Base-by-base conservation (phyloP, 2,329 filamentous ascomycete genomes). In the Microcyclosporella mali region DNA sequence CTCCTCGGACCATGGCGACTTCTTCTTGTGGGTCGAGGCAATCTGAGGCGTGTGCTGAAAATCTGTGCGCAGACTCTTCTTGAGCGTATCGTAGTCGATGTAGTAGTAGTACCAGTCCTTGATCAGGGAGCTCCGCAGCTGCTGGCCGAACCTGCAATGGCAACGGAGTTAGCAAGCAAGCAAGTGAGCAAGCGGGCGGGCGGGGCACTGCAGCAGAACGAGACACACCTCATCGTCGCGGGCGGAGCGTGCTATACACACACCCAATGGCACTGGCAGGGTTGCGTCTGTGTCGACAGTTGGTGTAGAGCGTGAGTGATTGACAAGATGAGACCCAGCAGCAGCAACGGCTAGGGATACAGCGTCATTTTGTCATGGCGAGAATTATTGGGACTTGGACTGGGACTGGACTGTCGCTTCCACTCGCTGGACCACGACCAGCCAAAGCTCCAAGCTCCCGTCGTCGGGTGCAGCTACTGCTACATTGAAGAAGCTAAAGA, bases 71-170 rank as follows among this genome's bases (percentile, higher is more conserved):
- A 98, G 81, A 53, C 88, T 82, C 55, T 78, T 75, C 71, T 98
- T 98, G 37, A 98, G 78, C 53, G 84, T 86, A 65, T 95, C 89
- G 71, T 98, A 98, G 70, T 88, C 85, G 69, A 98, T 95, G 71
- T 98, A 98, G 73, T 95, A 88, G 82, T 89, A 95, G 66, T 89
- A 83, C 72, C 94, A 98, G 70, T 97, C 89, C 73, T 86, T 88
- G 69, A 97, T 94, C 62, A 95, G 78, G 64, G 89, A 95, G 60
- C 88, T 90, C 53, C 88, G 88, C 61, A 98, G 81, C 76, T 98
- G 89, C 70, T 95, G 87, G 66, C 92, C 92, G 75, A 97, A 98
- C 76, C 79, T 83, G 58, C 43, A 32, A 7, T 15, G 34, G 31
- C 4, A 11, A 11, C 16, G 11, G 28, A 21, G 15, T 28, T 36